Evolutionary conservation across 2,329 filamentous ascomycete species (phyloP).

Genomic region (Fusarium cyanostomum): DNA sequence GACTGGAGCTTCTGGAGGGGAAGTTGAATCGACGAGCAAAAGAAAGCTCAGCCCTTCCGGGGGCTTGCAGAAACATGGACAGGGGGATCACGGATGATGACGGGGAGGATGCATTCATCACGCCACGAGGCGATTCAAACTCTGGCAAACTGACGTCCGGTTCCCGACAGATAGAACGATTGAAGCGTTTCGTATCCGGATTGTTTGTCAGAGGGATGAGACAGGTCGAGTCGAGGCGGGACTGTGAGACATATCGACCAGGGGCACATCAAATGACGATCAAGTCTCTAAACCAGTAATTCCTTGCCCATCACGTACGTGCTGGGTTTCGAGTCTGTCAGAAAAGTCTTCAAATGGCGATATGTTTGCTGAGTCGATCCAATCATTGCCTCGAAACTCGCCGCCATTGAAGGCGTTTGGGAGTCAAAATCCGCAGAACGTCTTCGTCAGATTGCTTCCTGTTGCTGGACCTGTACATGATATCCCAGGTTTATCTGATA

Average conservation of each 20-base stretch:
- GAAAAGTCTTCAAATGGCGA: constrained; percentile 3
- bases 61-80: constrained; percentile 36
- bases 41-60: constrained; percentile 37
- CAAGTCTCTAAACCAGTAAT: constrained; percentile 1
- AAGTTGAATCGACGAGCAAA: constrained; percentile 29
- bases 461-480: constrained; percentile 1
- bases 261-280: background rate
- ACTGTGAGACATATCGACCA: constrained; percentile 7
- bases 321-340: constrained; percentile 1
- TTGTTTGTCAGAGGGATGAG: constrained; percentile 15
- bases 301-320: constrained; percentile 27
- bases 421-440: background rate
- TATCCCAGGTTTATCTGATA: constrained; percentile 4
- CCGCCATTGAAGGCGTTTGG: background rate
- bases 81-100: constrained; percentile 37
- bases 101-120: constrained; percentile 35
- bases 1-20: constrained; percentile 40
- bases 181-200: constrained; percentile 25
- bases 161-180: constrained; percentile 12
- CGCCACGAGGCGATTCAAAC: constrained; percentile 24
- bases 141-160: constrained; percentile 8
- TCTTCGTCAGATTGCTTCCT: background rate
- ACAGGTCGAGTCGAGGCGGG: constrained; percentile 8
- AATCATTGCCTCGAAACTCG: background rate
- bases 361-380: background rate